phyloP scores from a whole-genome alignment of 2,329 filamentous ascomycete species.

The Curvularia sp. region DNA sequence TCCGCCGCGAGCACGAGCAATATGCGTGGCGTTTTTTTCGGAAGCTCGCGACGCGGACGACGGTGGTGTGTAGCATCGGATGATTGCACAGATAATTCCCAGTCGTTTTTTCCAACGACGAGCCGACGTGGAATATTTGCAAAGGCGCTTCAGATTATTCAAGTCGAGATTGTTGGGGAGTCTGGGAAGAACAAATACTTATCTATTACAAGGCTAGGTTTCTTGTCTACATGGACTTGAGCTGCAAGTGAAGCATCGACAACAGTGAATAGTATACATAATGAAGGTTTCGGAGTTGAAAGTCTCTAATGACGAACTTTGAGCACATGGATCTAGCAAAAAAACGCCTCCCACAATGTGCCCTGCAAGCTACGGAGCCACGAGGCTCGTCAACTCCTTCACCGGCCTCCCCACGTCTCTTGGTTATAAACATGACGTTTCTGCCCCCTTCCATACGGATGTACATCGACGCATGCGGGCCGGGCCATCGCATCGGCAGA shows the following conservation, averaged over 20 bases:
- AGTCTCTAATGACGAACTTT: neutral
- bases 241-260: neutral
- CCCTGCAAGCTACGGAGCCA: neutral
- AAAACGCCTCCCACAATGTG: neutral
- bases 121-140: neutral
- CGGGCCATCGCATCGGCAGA: neutral
- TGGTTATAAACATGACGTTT: neutral
- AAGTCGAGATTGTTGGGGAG: neutral
- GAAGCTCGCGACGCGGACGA: neutral
- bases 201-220: neutral
- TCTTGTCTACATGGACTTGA: neutral
- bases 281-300: neutral
- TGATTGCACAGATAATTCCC: neutral
- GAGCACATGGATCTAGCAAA: neutral
- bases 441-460: neutral
- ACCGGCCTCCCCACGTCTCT: neutral
- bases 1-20: neutral
- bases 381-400: neutral
- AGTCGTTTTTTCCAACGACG: neutral
- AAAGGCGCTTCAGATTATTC: neutral
- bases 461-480: neutral
- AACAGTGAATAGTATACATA: neutral
- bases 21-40: conserved; percentile 1
- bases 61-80: neutral
- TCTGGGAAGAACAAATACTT: neutral